These are phyloP conservation scores for Debaryomyces castellii DNA, from an alignment of 805 yeast species.

Conservation along the genomic window DNA sequence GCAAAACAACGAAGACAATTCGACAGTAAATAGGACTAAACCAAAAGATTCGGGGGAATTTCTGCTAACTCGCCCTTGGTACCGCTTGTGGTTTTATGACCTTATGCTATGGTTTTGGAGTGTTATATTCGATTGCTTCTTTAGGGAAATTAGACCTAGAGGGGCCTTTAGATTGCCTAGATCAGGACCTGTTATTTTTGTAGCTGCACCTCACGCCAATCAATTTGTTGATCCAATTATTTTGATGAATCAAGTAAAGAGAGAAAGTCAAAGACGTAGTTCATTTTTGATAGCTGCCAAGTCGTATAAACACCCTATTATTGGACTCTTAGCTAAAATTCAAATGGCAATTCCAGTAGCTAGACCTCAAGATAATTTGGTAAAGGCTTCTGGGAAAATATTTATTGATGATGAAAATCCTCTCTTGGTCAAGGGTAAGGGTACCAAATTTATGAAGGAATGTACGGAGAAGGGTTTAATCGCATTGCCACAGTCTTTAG, in stretches of 20 bases:
- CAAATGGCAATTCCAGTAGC: slow-evolving; percentile 88
- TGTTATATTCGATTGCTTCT: slow-evolving; percentile 59
- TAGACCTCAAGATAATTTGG: slow-evolving; percentile 86
- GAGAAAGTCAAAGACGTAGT: slow-evolving; percentile 64
- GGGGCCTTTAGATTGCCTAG: slow-evolving; percentile 75
- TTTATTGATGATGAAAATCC: slow-evolving; percentile 54
- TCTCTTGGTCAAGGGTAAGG: slow-evolving; percentile 57
- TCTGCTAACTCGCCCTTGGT: slow-evolving; percentile 17
- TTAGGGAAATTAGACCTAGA: slow-evolving; percentile 84
- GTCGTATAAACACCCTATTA: slow-evolving; percentile 61
- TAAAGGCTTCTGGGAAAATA: slow-evolving; percentile 65
- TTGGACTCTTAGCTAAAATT: slow-evolving; percentile 74
- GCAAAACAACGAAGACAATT: neutral
- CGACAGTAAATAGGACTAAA: neutral
- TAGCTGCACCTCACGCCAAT: slow-evolving; percentile 97
- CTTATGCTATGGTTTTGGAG: slow-evolving; percentile 36
- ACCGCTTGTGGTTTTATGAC: slow-evolving; percentile 30
- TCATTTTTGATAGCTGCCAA: slow-evolving; percentile 84
- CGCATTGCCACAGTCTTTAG: slow-evolving; percentile 75
- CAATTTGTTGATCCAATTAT: slow-evolving; percentile 84
- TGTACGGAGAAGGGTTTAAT: slow-evolving; percentile 66
- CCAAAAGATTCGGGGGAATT: neutral
- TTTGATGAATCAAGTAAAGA: slow-evolving; percentile 76
- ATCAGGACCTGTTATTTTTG: slow-evolving; percentile 84
- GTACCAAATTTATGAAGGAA: slow-evolving; percentile 64